Evolutionary conservation across 2,329 filamentous ascomycete species (phyloP), one percentile per base, ranked within the genome.

Genomic region (Fusarium hostae): DNA sequence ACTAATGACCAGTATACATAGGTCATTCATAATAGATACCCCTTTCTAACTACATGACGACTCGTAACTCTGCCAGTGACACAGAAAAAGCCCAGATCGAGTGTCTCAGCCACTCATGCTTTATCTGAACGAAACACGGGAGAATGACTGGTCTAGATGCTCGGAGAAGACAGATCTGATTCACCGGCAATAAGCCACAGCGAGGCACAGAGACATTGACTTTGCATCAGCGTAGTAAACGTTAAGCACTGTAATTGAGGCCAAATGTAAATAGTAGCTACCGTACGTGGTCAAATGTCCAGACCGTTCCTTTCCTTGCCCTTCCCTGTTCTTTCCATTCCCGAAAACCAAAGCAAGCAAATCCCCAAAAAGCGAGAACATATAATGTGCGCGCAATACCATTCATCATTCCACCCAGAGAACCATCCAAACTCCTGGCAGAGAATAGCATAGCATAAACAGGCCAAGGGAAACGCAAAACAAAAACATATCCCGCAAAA

Each of bases 371-470:
- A 30, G 32, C 59, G 44, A 41, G 56, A 63, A 55, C 40, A 70
- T 54, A 58, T 41, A 60, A 43, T 13, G 37, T 45, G 60, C 51
- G 61, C 61, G 68, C 50, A 63, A 63, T 64, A 59, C 68, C 63
- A 66, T 66, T 63, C 62, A 59, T 57, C 63, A 57, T 62, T 62
- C 63, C 61, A 55, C 54, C 45, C 48, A 54, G 32, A 50, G 61
- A 56, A 40, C 62, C 63, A 76, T 78, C 78, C 75, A 76, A 76
- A 78, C 77, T 77, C 78, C 75, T 64, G 71, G 63, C 68, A 71
- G 55, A 76, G 68, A 74, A 73, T 73, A 72, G 71, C 72, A 34
- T 58, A 66, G 47, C 58, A 47, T 62, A 65, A 68, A 55, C 9
- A 28, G 35, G 12, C 9, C 63, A 58, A 55, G 50, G 50, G 60